A percentile compares a stretch with the other conserved stretches of the same genome.
Evolutionary conservation across 2,329 filamentous ascomycete species (phyloP).

Genomic region (Penicillium expansum): DNA sequence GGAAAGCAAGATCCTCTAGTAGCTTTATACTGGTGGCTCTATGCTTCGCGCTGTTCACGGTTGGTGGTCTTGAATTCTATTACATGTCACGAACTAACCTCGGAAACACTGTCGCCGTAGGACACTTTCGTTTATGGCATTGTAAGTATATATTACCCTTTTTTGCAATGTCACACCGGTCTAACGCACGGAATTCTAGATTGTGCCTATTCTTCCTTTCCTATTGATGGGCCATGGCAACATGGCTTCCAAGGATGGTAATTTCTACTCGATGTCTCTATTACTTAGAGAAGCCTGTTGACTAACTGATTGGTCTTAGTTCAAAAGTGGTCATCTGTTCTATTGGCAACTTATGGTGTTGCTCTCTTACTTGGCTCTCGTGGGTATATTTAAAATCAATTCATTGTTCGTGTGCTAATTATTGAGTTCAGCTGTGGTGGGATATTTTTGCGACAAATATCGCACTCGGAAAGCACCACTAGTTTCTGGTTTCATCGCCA

Average conservation of each 20-base stretch:
- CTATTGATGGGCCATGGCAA: background rate
- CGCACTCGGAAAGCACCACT: too few species aligned
- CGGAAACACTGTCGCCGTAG: background rate
- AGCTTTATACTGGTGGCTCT: background rate
- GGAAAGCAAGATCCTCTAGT: background rate
- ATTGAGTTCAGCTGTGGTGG: too few species aligned
- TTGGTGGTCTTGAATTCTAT: background rate
- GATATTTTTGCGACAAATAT: too few species aligned
- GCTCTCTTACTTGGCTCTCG: background rate
- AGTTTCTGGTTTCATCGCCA: too few species aligned
- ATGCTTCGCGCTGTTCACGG: background rate
- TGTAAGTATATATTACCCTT: background rate
- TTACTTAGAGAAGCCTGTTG: background rate
- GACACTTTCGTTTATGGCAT: background rate
- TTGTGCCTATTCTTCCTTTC: background rate
- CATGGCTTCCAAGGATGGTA: background rate
- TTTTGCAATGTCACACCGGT: background rate
- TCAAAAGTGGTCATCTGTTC: background rate
- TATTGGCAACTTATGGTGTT: background rate
- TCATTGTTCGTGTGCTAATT: too few species aligned
- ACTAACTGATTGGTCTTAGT: background rate
- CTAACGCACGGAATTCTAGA: background rate
- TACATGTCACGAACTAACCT: background rate
- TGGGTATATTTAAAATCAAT: background rate
- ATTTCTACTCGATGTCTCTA: background rate